Conservation (phyloP, 805 yeast species). For the Candida quercuum region DNA sequence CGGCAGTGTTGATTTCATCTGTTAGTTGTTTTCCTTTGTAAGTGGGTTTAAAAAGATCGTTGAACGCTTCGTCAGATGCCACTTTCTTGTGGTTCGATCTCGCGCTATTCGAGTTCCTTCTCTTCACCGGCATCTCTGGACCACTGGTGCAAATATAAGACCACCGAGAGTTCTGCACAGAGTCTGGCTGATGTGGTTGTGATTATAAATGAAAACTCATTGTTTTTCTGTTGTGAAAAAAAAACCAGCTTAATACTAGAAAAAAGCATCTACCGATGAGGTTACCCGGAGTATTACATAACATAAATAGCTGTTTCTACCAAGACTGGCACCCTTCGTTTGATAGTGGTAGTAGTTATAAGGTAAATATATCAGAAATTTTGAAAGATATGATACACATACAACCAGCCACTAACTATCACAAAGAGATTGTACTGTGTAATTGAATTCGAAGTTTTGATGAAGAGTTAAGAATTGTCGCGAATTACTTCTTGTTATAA, state of each 20-base stretch:
- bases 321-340: too few species aligned
- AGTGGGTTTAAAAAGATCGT: conserved; percentile 70
- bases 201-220: background rate
- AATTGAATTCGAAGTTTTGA: too few species aligned
- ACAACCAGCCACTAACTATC: too few species aligned
- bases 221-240: too few species aligned
- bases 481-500: too few species aligned
- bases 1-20: conserved; percentile 85
- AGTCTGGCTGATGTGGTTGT: background rate
- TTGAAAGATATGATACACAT: too few species aligned
- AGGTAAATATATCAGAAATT: too few species aligned
- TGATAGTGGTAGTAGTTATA: too few species aligned
- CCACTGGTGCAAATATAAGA: background rate
- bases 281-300: conserved; percentile 7
- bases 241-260: background rate
- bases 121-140: conserved; percentile 17
- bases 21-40: conserved; percentile 84
- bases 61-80: conserved; percentile 55
- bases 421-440: too few species aligned
- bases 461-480: too few species aligned
- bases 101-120: conserved; percentile 16
- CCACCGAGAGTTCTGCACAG: background rate
- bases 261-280: conserved; percentile 8
- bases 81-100: conserved; percentile 11
- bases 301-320: background rate